phyloP scores from a whole-genome alignment of 2,329 filamentous ascomycete species.

The Exophiala alcalophila region DNA sequence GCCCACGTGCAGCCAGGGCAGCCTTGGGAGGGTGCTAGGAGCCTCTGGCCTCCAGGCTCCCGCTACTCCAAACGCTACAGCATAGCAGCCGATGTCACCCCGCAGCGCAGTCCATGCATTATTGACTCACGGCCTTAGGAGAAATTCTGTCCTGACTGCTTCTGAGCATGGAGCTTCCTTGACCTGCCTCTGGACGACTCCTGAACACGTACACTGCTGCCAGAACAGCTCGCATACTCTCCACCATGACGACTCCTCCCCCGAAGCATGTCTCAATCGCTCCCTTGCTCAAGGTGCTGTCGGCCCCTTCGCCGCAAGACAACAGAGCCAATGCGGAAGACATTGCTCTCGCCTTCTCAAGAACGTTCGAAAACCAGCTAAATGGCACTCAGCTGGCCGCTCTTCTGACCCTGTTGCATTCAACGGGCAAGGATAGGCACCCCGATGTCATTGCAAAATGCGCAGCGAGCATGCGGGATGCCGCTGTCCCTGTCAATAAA shows the following conservation, averaged over 20 bases:
- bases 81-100: too few species aligned
- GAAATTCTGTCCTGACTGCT: too few species aligned
- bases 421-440: slow-evolving; percentile 78
- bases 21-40: too few species aligned
- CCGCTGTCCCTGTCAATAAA: slow-evolving; percentile 69
- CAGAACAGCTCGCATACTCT: too few species aligned
- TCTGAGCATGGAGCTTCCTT: too few species aligned
- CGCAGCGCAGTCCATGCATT: too few species aligned
- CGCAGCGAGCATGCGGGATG: slow-evolving; percentile 77
- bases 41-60: too few species aligned
- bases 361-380: slow-evolving; percentile 87
- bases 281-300: slow-evolving; percentile 47
- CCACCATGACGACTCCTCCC: slow-evolving; percentile 15
- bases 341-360: slow-evolving; percentile 82
- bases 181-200: too few species aligned
- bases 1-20: too few species aligned
- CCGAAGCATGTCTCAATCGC: slow-evolving; percentile 43
- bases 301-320: slow-evolving; percentile 43
- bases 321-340: slow-evolving; percentile 67
- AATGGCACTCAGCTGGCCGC: slow-evolving; percentile 86
- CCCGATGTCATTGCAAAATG: slow-evolving; percentile 84
- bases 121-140: too few species aligned
- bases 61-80: too few species aligned
- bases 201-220: too few species aligned
- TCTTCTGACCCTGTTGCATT: slow-evolving; percentile 86